phyloP scores from a whole-genome alignment of 2,329 filamentous ascomycete genomes.

The Monascus ruber region DNA sequence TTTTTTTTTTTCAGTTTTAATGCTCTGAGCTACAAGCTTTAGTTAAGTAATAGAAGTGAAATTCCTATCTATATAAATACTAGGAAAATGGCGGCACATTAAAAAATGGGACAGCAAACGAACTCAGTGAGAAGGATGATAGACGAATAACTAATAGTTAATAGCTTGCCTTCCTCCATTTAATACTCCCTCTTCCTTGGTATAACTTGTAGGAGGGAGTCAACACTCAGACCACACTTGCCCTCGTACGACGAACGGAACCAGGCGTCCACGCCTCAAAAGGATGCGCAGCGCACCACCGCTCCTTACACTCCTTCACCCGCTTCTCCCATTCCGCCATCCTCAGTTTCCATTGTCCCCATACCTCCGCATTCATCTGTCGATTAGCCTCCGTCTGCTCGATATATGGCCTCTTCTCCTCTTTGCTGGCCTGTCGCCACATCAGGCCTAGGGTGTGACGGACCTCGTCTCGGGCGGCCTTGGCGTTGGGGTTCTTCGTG shows the following conservation, averaged over 20 bases:
- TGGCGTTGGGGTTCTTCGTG: constrained; percentile 56
- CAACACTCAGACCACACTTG: no score
- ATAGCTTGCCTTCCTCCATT: no score
- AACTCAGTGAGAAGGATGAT: no score
- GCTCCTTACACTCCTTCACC: constrained; percentile 27
- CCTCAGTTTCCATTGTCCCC: constrained; percentile 60
- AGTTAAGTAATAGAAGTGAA: no score
- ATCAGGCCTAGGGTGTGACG: constrained; percentile 75
- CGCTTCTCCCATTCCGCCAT: constrained; percentile 41
- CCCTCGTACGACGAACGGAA: neutral
- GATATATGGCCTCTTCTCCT: constrained; percentile 65
- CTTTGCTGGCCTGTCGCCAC: constrained; percentile 69
- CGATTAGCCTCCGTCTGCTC: constrained; percentile 64
- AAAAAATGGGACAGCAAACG: no score
- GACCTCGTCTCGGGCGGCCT: constrained; percentile 59
- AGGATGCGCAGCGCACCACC: constrained; percentile 29
- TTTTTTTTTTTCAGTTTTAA: no score
- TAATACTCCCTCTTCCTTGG: no score
- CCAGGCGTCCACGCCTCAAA: constrained; percentile 18
- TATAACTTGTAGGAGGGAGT: no score
- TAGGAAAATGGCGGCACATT: no score
- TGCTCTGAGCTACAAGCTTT: no score
- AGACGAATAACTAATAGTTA: no score
- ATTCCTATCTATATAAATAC: no score
- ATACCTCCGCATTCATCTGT: constrained; percentile 50